Evolutionary conservation across 192 early-diverging fungal genomes (phyloP), one percentile per base, ranked within the genome.

Genomic region (Mortierella hygrophila): DNA sequence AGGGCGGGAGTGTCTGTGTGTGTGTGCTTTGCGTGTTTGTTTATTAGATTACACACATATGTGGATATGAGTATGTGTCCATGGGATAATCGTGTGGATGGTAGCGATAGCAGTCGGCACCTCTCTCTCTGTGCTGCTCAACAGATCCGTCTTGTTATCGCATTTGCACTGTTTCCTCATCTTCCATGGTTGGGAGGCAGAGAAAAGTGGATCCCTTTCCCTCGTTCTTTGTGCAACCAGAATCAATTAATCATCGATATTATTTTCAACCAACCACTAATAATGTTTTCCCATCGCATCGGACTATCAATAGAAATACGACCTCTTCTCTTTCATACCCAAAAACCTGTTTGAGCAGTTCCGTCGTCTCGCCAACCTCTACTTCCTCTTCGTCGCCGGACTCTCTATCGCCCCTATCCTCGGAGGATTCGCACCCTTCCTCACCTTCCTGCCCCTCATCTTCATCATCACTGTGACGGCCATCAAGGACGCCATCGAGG

Each of bases 271-370:
- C 44, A 13, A 3, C 13, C 29, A 65, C 60, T 65, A 15, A 32
- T 29, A 29, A 63, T 65, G 38, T 54, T 41, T 40, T 57, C 8
- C 44, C 44, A 44, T 44, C n/a, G 21, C 35, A 13, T 49, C 29
- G 23, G n/a, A 16, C 68, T 29, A 47, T 69, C 44, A 23, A 57
- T 80, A 86, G 84, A 99, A 99, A 88, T 99, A 99, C 91, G 97
- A 96, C 9, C 83, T 95, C 7, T 69, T 97, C 16, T 95, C 95
- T 0, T 99, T 99, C 89, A 87, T 99, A 21, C 98, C 98, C 26
- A 98, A 97, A 85, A 99, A 99, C 78, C 84, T 99, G 75, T 96
- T 96, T 86, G 98, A 99, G 92, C 98, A 99, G 91, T 99, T 99
- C 88, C 94, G 97, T 11, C 93, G 94, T 52, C 92, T 98, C 10